These are phyloP conservation scores for Candida sp. DNA, from an alignment of 1,139 yeast genomes.

Conservation along the genomic window DNA sequence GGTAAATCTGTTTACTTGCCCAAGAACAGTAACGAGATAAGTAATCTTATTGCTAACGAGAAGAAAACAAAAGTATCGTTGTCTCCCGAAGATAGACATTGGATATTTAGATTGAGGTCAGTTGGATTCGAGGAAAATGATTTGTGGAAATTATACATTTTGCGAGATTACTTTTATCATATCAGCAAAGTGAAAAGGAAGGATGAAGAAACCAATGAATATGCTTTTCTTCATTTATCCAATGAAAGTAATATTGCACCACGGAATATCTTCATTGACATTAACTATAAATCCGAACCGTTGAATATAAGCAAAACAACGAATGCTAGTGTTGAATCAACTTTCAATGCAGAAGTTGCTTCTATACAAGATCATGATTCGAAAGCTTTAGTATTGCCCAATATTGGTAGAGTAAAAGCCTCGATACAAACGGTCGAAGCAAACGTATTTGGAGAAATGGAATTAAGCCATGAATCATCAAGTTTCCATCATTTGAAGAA, in stretches of 20 bases:
- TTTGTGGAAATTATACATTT: slow-evolving; percentile 75
- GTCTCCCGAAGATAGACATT: slow-evolving; percentile 67
- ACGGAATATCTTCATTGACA: slow-evolving; percentile 65
- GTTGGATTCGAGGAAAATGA: slow-evolving; percentile 72
- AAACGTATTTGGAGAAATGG: slow-evolving; percentile 62
- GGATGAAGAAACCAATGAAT: neutral
- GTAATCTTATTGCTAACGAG: slow-evolving; percentile 11
- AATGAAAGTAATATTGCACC: slow-evolving; percentile 34
- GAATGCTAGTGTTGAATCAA: slow-evolving; percentile 16
- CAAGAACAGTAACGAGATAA: slow-evolving; percentile 12
- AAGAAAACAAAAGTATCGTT: slow-evolving; percentile 18
- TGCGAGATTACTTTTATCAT: slow-evolving; percentile 66
- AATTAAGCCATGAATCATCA: slow-evolving; percentile 20
- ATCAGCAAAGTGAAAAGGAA: slow-evolving; percentile 36
- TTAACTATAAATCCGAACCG: slow-evolving; percentile 46
- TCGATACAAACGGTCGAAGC: slow-evolving; percentile 57
- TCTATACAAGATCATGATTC: slow-evolving; percentile 13
- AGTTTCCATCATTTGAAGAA: neutral
- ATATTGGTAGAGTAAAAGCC: slow-evolving; percentile 35
- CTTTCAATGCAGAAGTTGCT: slow-evolving; percentile 11
- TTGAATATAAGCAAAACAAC: slow-evolving; percentile 16
- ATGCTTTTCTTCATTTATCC: neutral
- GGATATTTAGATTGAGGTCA: slow-evolving; percentile 66
- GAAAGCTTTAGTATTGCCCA: slow-evolving; percentile 28
- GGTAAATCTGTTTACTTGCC: slow-evolving; percentile 41